A percentile compares a stretch with the other conserved stretches of the same genome.
Conservation (phyloP, 2,329 filamentous ascomycete genomes). For the Geosmithia morbida region DNA sequence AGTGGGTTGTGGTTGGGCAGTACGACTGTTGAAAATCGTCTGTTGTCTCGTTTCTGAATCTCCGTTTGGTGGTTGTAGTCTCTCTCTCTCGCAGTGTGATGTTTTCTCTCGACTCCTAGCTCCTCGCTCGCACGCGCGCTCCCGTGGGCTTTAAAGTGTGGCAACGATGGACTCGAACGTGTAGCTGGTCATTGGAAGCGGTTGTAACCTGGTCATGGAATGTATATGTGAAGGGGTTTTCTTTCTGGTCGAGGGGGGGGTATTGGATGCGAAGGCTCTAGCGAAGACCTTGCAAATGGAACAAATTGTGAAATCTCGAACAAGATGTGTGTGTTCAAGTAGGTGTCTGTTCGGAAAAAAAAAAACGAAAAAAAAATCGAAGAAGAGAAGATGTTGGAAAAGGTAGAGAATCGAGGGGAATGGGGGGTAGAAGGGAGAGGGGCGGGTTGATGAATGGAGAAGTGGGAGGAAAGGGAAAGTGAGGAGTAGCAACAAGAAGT, state of each 20-base stretch:
- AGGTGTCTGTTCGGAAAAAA: constrained; percentile 7
- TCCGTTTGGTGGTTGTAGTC: constrained; percentile 5
- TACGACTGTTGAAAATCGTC: constrained; percentile 47
- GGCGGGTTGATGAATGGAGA: constrained; percentile 4
- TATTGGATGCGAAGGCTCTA: constrained; percentile 4
- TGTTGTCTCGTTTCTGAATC: constrained; percentile 8
- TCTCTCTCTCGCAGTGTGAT: constrained; percentile 6
- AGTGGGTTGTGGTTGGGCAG: constrained; percentile 12
- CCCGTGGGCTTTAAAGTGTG: constrained; percentile 61
- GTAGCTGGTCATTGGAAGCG: constrained; percentile 37
- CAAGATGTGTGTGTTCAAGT: constrained; percentile 5
- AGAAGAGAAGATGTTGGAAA: neutral
- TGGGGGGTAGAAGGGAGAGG: neutral
- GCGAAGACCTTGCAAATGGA: neutral
- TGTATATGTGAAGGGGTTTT: constrained; percentile 13
- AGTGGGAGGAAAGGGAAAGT: constrained; percentile 2
- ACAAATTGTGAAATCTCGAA: neutral
- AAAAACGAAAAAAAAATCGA: constrained; percentile 15
- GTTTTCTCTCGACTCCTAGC: constrained; percentile 23
- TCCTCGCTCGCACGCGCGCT: constrained; percentile 45
- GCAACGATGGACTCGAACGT: constrained; percentile 36
- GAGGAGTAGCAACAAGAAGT: constrained; percentile 3
- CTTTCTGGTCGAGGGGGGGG: constrained; percentile 1
- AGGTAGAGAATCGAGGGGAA: no score
- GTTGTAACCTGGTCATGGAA: constrained; percentile 26